phyloP scores from a whole-genome alignment of 352 stramenopile genomes.

The Thalassiosira ordinaria region DNA sequence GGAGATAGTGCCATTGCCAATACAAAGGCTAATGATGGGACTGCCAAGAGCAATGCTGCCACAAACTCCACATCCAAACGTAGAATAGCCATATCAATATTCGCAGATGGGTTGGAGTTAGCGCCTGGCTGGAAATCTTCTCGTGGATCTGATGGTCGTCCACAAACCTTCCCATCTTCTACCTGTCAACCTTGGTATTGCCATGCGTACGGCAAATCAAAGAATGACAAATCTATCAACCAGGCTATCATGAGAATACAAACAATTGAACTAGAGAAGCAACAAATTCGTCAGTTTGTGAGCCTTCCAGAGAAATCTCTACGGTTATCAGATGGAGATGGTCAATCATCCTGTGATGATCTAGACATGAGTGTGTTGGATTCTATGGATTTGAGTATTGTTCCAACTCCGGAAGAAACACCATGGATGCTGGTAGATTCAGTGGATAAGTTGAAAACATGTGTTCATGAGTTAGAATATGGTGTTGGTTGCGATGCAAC shows the following conservation, averaged over 20 bases:
- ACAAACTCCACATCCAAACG: constrained; percentile 14
- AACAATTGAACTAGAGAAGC: constrained; percentile 47
- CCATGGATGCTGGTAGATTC: constrained; percentile 73
- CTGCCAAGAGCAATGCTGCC: not conserved
- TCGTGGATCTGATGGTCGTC: not conserved
- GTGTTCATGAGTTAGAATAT: constrained; percentile 64
- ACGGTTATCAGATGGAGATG: not conserved
- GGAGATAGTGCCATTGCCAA: not conserved
- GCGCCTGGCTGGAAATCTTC: constrained; percentile 21
- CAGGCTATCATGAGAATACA: not conserved
- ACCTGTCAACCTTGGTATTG: constrained; percentile 41
- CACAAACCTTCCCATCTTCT: constrained; percentile 25
- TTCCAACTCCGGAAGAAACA: constrained; percentile 42
- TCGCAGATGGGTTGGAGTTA: constrained; percentile 46
- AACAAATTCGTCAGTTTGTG: constrained; percentile 38
- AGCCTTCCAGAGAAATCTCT: constrained; percentile 48
- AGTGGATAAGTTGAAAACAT: constrained; percentile 70
- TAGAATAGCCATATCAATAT: constrained; percentile 54
- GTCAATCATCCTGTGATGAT: constrained; percentile 47
- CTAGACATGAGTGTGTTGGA: constrained; percentile 63
- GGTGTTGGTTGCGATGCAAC: constrained; percentile 9
- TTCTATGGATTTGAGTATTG: constrained; percentile 59
- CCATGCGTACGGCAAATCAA: not conserved
- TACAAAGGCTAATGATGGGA: constrained; percentile 6
- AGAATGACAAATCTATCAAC: not conserved